Percentiles rank a stretch among this genome's conserved stretches.
These are phyloP conservation scores for Phytophthora fragariaefolia DNA, from an alignment of 352 stramenopile species.

Conservation along the genomic window DNA sequence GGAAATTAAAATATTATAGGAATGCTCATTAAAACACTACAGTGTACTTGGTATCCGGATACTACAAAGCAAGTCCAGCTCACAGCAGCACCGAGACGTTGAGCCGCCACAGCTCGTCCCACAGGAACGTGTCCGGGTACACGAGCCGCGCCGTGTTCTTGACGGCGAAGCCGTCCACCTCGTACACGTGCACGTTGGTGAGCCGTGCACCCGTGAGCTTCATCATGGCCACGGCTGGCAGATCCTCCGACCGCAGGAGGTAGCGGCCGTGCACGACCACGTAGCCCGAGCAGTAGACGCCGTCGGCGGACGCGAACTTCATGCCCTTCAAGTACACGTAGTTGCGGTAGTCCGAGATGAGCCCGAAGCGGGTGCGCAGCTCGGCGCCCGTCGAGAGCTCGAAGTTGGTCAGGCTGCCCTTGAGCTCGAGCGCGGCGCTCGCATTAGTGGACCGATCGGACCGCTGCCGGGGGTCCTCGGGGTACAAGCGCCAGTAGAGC, in stretches of 20 bases:
- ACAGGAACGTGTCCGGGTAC: slow-evolving; percentile 26
- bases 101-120: slow-evolving; percentile 12
- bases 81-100: slow-evolving; percentile 23
- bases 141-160: slow-evolving; percentile 28
- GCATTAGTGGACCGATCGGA: background rate
- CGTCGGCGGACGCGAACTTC: slow-evolving; percentile 1
- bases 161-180: slow-evolving; percentile 30
- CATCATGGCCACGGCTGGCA: slow-evolving; percentile 29
- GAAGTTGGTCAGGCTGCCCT: background rate
- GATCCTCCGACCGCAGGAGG: slow-evolving; percentile 32
- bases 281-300: background rate
- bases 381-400: background rate
- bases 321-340: slow-evolving; percentile 1
- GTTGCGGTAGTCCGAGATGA: slow-evolving; percentile 1
- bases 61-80: background rate
- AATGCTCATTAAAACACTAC: no score
- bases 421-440: background rate
- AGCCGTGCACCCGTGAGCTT: slow-evolving; percentile 26
- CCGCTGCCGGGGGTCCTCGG: background rate
- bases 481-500: background rate
- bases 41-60: background rate
- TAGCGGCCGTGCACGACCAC: slow-evolving; percentile 25
- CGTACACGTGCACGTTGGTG: slow-evolving; percentile 34
- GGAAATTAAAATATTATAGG: background rate
- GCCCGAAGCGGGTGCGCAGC: background rate